phyloP scores from a whole-genome alignment of 129 eudicot genomes.

The Arctium lappa region DNA sequence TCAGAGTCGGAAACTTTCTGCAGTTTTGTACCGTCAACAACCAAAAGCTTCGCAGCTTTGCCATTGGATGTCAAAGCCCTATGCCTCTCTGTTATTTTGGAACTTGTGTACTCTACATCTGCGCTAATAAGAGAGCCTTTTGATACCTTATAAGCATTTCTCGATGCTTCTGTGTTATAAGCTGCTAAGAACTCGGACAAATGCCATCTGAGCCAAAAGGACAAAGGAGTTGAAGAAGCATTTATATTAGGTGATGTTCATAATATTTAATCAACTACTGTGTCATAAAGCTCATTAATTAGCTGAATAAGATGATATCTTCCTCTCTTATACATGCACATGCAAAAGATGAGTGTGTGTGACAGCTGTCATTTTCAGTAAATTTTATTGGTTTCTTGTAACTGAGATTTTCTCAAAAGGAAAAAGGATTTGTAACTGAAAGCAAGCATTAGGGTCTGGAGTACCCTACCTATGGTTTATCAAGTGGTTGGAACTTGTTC shows the following conservation, averaged over 20 bases:
- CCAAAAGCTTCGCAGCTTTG: slow-evolving; percentile 60
- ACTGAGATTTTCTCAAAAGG: neutral
- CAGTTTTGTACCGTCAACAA: slow-evolving; percentile 34
- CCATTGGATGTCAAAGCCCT: slow-evolving; percentile 55
- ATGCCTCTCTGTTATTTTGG: slow-evolving; percentile 42
- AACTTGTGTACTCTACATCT: slow-evolving; percentile 29
- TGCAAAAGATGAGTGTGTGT: neutral
- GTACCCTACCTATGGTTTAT: too few species aligned
- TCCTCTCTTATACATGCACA: neutral
- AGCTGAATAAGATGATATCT: neutral
- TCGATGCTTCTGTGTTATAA: slow-evolving; percentile 27
- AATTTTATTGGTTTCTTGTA: slow-evolving; percentile 7
- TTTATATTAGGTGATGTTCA: neutral
- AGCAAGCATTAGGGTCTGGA: too few species aligned
- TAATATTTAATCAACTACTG: neutral
- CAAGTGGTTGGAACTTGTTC: too few species aligned
- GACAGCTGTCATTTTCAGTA: neutral
- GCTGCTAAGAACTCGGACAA: slow-evolving; percentile 38
- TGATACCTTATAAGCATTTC: slow-evolving; percentile 35
- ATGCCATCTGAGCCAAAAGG: slow-evolving; percentile 41
- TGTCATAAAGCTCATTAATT: neutral
- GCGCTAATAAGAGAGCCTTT: slow-evolving; percentile 30
- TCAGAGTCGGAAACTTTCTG: slow-evolving; percentile 21
- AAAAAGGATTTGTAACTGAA: neutral
- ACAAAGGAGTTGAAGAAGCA: neutral